Evolutionary conservation across 306 rosid species (phyloP).

Genomic region (Cucumis melo): DNA sequence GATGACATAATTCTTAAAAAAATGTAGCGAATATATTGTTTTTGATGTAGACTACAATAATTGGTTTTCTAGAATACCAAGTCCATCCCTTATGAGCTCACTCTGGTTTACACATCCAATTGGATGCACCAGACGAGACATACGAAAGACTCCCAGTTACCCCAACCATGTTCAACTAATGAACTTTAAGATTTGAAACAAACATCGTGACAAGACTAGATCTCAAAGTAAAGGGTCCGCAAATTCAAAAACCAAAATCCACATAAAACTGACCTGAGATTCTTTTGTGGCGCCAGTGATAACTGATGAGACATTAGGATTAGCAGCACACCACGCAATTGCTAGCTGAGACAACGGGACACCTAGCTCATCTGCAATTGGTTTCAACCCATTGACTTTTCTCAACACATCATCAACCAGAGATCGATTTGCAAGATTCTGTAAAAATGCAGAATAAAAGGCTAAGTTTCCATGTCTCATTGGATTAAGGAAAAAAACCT

Average conservation of each 20-base stretch:
- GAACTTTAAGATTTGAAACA: neutral
- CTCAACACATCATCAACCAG: conserved; percentile 69
- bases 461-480: neutral
- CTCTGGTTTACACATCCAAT: neutral
- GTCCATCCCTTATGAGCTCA: neutral
- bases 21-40: neutral
- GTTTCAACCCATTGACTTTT: conserved; percentile 83
- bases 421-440: conserved; percentile 85
- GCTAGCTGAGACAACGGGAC: conserved; percentile 83
- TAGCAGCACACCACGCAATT: conserved; percentile 94
- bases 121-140: neutral
- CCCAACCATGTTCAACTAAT: neutral
- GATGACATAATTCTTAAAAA: neutral
- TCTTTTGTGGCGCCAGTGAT: conserved; percentile 95
- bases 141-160: neutral
- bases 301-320: conserved; percentile 91
- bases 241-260: neutral
- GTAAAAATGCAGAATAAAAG: conserved; percentile 7
- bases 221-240: neutral
- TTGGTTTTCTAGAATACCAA: neutral
- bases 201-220: neutral
- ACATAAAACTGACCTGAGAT: conserved; percentile 64
- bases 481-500: neutral
- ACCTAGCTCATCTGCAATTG: conserved; percentile 89
- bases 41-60: neutral